phyloP scores from a whole-genome alignment of 176 grass and related monocot species.

The Oryza nivara region DNA sequence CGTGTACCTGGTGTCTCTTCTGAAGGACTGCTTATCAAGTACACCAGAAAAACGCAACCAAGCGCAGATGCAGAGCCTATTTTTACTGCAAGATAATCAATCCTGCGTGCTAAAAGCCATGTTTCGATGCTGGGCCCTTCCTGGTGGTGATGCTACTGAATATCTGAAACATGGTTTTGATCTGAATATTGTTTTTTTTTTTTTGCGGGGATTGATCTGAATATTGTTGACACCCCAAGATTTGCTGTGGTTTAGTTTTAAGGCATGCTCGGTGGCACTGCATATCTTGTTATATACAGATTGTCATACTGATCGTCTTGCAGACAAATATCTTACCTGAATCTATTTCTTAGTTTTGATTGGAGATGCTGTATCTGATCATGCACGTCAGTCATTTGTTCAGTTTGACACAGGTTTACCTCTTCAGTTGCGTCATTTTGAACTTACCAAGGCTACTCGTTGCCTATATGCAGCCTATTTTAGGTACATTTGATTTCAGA shows the following conservation, averaged over 20 bases:
- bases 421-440: background rate
- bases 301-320: background rate
- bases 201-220: background rate
- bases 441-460: background rate
- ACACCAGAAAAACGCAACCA: conserved; percentile 79
- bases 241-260: background rate
- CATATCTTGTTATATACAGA: background rate
- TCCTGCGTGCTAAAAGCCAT: background rate
- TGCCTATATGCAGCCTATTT: background rate
- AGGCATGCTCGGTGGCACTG: background rate
- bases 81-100: conserved; percentile 79
- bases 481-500: background rate
- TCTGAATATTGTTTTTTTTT: background rate
- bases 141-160: background rate
- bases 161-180: conserved; percentile 20
- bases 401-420: background rate
- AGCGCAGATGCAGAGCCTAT: conserved; percentile 70
- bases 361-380: background rate
- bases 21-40: conserved; percentile 98
- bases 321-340: background rate
- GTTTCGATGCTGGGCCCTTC: background rate
- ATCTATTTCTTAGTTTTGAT: background rate
- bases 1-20: conserved; percentile 67
- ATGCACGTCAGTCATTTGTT: background rate
- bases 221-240: background rate